These are phyloP conservation scores for Torulaspora globosa DNA, from an alignment of 1,139 yeast genomes.

Conservation along the genomic window DNA sequence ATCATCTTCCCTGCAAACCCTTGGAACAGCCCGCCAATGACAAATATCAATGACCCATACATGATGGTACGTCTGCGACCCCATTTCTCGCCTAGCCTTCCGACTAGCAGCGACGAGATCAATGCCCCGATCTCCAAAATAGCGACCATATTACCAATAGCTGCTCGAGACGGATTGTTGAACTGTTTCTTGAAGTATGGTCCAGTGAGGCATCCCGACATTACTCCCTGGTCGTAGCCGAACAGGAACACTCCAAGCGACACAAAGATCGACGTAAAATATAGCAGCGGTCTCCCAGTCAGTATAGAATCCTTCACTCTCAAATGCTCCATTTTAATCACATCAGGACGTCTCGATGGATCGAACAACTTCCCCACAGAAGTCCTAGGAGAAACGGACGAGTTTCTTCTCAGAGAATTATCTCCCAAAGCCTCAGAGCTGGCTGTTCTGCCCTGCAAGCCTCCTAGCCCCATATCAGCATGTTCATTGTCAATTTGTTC, in stretches of 20 bases:
- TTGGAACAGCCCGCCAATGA: slow-evolving; percentile 76
- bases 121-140: slow-evolving; percentile 81
- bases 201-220: slow-evolving; percentile 77
- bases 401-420: slow-evolving; percentile 2
- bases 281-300: slow-evolving; percentile 43
- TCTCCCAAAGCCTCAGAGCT: not conserved
- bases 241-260: slow-evolving; percentile 79
- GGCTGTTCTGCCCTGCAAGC: not conserved
- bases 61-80: slow-evolving; percentile 81
- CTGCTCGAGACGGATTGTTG: slow-evolving; percentile 62
- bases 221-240: slow-evolving; percentile 91
- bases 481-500: slow-evolving; percentile 6
- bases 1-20: slow-evolving; percentile 49
- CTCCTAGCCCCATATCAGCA: slow-evolving; percentile 8
- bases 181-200: slow-evolving; percentile 69
- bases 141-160: slow-evolving; percentile 79
- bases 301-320: slow-evolving; percentile 19
- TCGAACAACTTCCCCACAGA: slow-evolving; percentile 6
- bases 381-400: slow-evolving; percentile 11
- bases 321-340: slow-evolving; percentile 17
- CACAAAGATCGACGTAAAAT: slow-evolving; percentile 78
- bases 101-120: slow-evolving; percentile 70
- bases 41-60: slow-evolving; percentile 75
- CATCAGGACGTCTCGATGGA: slow-evolving; percentile 11
- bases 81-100: slow-evolving; percentile 69